Evolutionary conservation across 148 eudicot genomes (phyloP), one percentile per base, ranked within the genome.

Genomic region (Amaranthus palmeri): DNA sequence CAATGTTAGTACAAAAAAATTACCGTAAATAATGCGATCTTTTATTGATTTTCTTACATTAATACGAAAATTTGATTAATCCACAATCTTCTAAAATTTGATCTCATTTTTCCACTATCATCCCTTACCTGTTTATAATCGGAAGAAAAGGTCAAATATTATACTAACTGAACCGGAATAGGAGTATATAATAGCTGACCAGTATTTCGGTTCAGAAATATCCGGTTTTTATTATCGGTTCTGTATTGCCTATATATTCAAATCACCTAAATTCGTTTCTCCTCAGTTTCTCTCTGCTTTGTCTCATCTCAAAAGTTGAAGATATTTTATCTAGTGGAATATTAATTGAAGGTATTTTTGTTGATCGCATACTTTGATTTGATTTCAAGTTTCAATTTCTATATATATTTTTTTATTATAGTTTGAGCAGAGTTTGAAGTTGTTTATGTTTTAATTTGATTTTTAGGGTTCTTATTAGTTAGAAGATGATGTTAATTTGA

Each of bases 291-390:
- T 25, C 36, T 25, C 36, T 25, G 17, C 47, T 36, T 56, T 49
- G 77, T 78, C 81, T 68, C 61, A 77, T 78, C 81, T 68, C 61
- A 77, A 72, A 5, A 15, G 13, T 43, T 53, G 36, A 13, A 54
- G 65, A 46, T 62, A 68, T 72, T 72, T 67, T 78, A 45, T 49
- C 5, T 48, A 70, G 58, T 42, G 13, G 54, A 43, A 8, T 61
- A 42, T 48, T 25, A 25, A 25, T n/a, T n/a, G 0, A 61, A 74
- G 77, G 77, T 74, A 69, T 74, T 40, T 42, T 17, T 5, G 12
- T 15, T 3, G 3, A 36, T 55, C 2, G n/a, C 8, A 17, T 46
- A 50, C 3, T 25, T 49, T 51, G 7, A 4, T 3, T 70, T 15
- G 12, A 6, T 52, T 48, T 72, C 14, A 4, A 54, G 36, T 8